Evolutionary conservation across 2,329 filamentous ascomycete species (phyloP).

Genomic region (Myriosclerotinia scirpicola): DNA sequence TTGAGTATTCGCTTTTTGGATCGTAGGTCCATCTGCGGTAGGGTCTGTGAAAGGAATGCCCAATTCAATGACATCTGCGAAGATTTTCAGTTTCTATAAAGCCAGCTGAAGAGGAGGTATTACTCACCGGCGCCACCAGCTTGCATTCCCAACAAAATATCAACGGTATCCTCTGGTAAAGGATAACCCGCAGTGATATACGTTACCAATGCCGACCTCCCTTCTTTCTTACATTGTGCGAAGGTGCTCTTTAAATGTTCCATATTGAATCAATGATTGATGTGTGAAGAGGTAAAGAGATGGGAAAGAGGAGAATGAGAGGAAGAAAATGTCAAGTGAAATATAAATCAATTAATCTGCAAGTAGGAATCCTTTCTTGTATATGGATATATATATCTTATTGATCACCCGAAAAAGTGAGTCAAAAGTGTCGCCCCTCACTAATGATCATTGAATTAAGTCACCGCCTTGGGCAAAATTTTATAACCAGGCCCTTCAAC

Average conservation of each 20-base stretch:
- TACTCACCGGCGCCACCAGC: slow-evolving; percentile 80
- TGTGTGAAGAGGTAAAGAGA: slow-evolving; percentile 4
- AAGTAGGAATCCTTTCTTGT: not conserved
- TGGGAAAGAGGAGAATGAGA: not conserved
- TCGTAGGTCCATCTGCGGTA: slow-evolving; percentile 95
- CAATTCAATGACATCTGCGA: slow-evolving; percentile 85
- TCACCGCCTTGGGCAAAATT: slow-evolving; percentile 10
- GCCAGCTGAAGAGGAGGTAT: not conserved
- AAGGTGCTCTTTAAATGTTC: slow-evolving; percentile 57
- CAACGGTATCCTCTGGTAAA: slow-evolving; percentile 74
- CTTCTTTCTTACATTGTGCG: slow-evolving; percentile 56
- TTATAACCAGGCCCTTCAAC: slow-evolving; percentile 17
- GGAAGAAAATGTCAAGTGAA: not conserved
- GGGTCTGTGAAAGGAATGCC: slow-evolving; percentile 97
- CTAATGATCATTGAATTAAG: not conserved
- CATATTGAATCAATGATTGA: slow-evolving; percentile 31
- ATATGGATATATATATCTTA: slow-evolving; percentile 1
- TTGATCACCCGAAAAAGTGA: slow-evolving; percentile 12
- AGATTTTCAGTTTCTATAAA: slow-evolving; percentile 11
- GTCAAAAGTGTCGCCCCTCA: slow-evolving; percentile 20
- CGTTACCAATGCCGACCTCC: slow-evolving; percentile 71
- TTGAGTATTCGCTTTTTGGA: slow-evolving; percentile 91
- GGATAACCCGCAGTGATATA: slow-evolving; percentile 97
- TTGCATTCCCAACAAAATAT: slow-evolving; percentile 86
- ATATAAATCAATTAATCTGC: not conserved